Evolutionary conservation across 495 filamentous ascomycete genomes (phyloP).

Genomic region (Penicillium flavigenum): DNA sequence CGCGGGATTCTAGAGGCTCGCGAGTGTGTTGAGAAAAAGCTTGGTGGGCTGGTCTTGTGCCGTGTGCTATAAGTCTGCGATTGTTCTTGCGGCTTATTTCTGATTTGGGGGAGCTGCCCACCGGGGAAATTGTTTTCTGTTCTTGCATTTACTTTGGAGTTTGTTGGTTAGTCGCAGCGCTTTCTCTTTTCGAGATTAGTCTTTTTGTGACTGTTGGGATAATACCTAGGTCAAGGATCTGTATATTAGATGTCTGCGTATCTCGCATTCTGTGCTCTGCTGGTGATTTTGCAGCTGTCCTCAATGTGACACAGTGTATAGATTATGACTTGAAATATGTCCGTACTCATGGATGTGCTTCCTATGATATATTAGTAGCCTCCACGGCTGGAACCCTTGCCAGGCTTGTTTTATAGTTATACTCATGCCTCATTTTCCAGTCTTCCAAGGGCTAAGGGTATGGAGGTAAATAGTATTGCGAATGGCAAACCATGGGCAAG

Average conservation of each 20-base stretch:
- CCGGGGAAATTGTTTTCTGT: slow-evolving; percentile 18
- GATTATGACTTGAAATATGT: slow-evolving; percentile 30
- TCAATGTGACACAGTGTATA: slow-evolving; percentile 28
- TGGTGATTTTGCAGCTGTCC: slow-evolving; percentile 20
- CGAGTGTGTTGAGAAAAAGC: slow-evolving; percentile 80
- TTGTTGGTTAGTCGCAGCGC: slow-evolving; percentile 42
- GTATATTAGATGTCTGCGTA: slow-evolving; percentile 43
- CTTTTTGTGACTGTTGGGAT: slow-evolving; percentile 38
- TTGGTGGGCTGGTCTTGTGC: slow-evolving; percentile 82
- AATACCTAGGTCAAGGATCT: slow-evolving; percentile 36
- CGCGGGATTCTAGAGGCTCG: slow-evolving; percentile 78
- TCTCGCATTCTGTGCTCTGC: slow-evolving; percentile 25
- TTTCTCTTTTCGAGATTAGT: slow-evolving; percentile 33
- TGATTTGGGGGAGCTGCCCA: slow-evolving; percentile 11
- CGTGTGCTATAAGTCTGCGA: slow-evolving; percentile 50
- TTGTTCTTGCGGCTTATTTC: slow-evolving; percentile 2
- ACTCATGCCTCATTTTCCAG: background rate
- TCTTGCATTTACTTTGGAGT: slow-evolving; percentile 49
- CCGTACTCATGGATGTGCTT: slow-evolving; percentile 9
- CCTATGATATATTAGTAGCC: background rate
- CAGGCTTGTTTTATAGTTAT: background rate
- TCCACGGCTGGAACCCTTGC: background rate
- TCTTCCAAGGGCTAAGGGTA: background rate
- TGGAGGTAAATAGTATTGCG: too few relatives aligned
- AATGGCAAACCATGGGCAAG: too few relatives aligned